phyloP scores from a whole-genome alignment of 208 protist species.

The Vickermania spadyakhi region DNA sequence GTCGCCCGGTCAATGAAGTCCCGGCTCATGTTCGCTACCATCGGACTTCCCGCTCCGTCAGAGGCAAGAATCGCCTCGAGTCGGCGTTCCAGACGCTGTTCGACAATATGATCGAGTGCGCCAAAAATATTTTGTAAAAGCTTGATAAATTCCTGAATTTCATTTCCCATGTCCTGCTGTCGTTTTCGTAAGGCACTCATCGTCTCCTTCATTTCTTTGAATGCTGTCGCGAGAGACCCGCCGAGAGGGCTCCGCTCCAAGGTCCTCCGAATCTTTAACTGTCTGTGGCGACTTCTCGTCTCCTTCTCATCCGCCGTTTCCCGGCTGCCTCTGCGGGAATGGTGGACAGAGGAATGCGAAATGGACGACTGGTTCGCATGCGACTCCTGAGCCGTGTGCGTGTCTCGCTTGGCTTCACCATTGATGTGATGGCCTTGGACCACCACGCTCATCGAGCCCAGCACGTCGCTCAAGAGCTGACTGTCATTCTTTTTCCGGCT shows the following conservation, averaged over 20 bases:
- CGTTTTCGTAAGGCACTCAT: conserved; percentile 4
- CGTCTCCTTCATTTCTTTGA: background rate
- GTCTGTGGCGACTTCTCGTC: background rate
- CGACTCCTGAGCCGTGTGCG: too few species aligned
- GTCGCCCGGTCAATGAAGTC: conserved; percentile 8
- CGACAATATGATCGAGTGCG: background rate
- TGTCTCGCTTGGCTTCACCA: background rate
- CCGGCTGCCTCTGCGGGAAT: background rate
- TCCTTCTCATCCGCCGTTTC: background rate
- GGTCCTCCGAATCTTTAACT: conserved; percentile 4
- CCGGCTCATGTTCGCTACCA: conserved; percentile 7
- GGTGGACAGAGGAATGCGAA: too few species aligned
- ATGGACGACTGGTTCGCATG: too few species aligned
- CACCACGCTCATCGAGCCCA: background rate
- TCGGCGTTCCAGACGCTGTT: conserved; percentile 1
- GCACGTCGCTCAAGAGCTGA: background rate
- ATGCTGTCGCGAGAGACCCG: background rate
- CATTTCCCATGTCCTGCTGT: background rate
- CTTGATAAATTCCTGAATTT: conserved; percentile 10
- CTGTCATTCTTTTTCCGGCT: background rate
- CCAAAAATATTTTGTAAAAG: conserved; percentile 8
- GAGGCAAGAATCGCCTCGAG: background rate
- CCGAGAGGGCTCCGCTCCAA: background rate
- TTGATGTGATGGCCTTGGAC: background rate
- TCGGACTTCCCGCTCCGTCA: background rate